These are phyloP conservation scores for Mychonastes homosphaera DNA, from an alignment of 139 green algal genomes.

Conservation along the genomic window DNA sequence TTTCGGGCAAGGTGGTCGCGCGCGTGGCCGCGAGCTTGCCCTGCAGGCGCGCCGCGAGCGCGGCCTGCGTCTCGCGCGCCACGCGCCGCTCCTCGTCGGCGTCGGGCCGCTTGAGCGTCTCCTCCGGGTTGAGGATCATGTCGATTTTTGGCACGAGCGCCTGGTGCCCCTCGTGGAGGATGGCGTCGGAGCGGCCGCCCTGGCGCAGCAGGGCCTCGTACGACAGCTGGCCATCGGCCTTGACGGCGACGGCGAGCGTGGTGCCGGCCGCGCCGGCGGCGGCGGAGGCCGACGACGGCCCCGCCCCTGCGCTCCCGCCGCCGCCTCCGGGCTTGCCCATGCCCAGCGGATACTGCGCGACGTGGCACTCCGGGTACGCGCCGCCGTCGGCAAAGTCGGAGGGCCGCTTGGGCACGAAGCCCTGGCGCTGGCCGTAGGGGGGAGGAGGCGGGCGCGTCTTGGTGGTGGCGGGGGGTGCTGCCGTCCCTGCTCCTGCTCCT, in stretches of 20 bases:
- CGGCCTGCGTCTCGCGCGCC: constrained; percentile 51
- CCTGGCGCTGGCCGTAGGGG: constrained; percentile 51
- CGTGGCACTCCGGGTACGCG: constrained; percentile 83
- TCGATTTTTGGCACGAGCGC: constrained; percentile 84
- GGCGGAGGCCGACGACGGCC: too few relatives aligned
- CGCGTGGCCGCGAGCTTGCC: constrained; percentile 66
- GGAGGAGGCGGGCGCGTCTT: too few relatives aligned
- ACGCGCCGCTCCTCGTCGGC: constrained; percentile 71
- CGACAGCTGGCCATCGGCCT: constrained; percentile 62
- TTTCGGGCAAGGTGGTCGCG: constrained; percentile 59
- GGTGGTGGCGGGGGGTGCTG: too few relatives aligned
- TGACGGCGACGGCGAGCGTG: constrained; percentile 71
- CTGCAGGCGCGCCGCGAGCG: constrained; percentile 58
- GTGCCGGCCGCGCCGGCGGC: constrained; percentile 27
- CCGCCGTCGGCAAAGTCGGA: constrained; percentile 85
- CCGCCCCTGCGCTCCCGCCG: too few relatives aligned
- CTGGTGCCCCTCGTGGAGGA: constrained; percentile 65
- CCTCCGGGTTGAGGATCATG: constrained; percentile 9
- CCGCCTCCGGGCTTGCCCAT: constrained; percentile 84
- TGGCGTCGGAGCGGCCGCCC: constrained; percentile 45
- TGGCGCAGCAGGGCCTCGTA: constrained; percentile 83
- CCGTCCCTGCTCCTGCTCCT: too few relatives aligned
- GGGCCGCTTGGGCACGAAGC: constrained; percentile 58
- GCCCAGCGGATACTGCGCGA: constrained; percentile 84
- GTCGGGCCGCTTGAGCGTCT: constrained; percentile 54